Evolutionary conservation across 306 rosid genomes (phyloP).

Genomic region (Ziziphus jujuba): DNA sequence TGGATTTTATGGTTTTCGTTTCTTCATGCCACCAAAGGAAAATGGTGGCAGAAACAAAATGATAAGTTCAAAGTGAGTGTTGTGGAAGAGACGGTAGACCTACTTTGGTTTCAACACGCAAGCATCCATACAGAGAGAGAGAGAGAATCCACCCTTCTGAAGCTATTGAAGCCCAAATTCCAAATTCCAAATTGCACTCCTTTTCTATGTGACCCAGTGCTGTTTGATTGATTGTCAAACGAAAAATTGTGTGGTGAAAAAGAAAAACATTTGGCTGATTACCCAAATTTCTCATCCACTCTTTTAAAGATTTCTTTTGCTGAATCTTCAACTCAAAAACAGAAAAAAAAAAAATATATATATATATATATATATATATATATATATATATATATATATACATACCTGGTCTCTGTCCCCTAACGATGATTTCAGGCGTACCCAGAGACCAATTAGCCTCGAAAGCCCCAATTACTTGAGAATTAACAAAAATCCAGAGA

Average conservation of each 20-base stretch:
- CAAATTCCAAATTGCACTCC: background rate
- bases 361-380: no score
- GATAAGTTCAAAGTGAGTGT: slow-evolving; percentile 14
- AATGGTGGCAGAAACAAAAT: background rate
- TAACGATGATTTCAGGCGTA: slow-evolving; percentile 18
- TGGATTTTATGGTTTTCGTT: no score
- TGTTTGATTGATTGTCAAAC: background rate
- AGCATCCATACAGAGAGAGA: slow-evolving; percentile 5
- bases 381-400: no score
- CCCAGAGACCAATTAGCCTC: slow-evolving; percentile 11
- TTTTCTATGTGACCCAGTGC: background rate
- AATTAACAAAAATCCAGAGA: slow-evolving; percentile 4
- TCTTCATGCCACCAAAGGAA: no score
- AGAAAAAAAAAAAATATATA: no score
- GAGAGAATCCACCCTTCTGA: background rate
- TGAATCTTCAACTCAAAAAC: background rate
- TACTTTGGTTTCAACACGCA: background rate
- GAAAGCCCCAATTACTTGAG: slow-evolving; percentile 23
- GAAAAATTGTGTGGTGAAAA: background rate
- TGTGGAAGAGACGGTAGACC: slow-evolving; percentile 12
- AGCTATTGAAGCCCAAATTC: no score
- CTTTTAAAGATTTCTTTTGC: background rate
- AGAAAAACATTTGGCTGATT: background rate
- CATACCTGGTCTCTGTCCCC: background rate
- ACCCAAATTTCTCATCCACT: background rate